Percentiles rank a stretch among this genome's conserved stretches.
Conservation (phyloP, 257 asterid species). For the Prunella vulgaris region DNA sequence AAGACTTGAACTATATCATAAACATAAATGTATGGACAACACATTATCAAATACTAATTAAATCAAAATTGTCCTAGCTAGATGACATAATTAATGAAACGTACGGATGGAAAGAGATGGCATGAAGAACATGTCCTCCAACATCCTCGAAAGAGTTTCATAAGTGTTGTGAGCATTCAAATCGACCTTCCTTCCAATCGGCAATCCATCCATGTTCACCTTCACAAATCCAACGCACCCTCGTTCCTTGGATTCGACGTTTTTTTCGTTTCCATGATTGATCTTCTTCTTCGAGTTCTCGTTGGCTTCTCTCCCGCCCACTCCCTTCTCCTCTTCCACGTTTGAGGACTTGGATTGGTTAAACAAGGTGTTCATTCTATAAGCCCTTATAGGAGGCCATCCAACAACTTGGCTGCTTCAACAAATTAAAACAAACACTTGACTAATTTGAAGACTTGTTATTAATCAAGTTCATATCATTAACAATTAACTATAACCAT, state of each 20-base stretch:
- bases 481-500: background rate
- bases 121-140: conserved; percentile 78
- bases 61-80: no score
- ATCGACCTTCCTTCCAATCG: conserved; percentile 81
- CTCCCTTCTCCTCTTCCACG: conserved; percentile 54
- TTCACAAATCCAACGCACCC: conserved; percentile 60
- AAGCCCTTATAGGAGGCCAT: conserved; percentile 86
- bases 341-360: conserved; percentile 52
- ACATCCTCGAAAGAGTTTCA: conserved; percentile 46
- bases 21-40: background rate
- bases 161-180: conserved; percentile 64
- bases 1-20: background rate
- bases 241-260: conserved; percentile 34
- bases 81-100: background rate
- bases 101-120: conserved; percentile 32
- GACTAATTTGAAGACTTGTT: background rate
- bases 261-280: conserved; percentile 49
- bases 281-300: conserved; percentile 57
- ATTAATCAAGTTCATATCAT: background rate
- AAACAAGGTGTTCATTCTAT: conserved; percentile 67
- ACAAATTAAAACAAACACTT: background rate
- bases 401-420: conserved; percentile 87
- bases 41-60: no score
- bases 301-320: conserved; percentile 46
- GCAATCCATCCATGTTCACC: conserved; percentile 82